These are phyloP conservation scores for Karstenula rhodostoma DNA, from an alignment of 2,329 filamentous ascomycete genomes.

Conservation along the genomic window DNA sequence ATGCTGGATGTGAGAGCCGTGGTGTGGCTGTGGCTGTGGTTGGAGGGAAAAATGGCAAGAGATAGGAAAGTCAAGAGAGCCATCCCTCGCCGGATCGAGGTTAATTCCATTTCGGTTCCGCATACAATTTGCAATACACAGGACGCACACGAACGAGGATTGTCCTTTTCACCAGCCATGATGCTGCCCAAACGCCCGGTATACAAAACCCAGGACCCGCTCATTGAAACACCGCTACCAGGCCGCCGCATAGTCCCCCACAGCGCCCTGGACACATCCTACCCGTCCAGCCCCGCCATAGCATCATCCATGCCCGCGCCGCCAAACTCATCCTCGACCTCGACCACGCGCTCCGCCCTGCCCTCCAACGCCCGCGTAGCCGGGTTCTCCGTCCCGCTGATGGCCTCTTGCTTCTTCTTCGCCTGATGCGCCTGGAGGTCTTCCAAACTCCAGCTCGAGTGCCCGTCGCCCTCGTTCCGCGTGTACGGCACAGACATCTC, in stretches of 20 bases:
- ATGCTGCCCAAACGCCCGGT: not conserved
- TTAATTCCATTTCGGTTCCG: not conserved
- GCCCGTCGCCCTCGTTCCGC: constrained; percentile 83
- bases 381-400: constrained; percentile 65
- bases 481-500: constrained; percentile 93
- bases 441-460: constrained; percentile 87
- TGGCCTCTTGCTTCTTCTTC: constrained; percentile 74
- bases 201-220: not conserved
- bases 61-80: too few species aligned
- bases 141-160: not conserved
- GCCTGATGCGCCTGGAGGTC: constrained; percentile 82
- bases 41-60: too few species aligned
- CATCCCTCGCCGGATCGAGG: too few species aligned
- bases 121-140: not conserved
- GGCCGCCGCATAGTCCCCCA: not conserved
- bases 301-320: constrained; percentile 46
- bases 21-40: too few species aligned
- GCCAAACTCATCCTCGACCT: constrained; percentile 44
- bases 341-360: constrained; percentile 34
- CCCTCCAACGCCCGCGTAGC: constrained; percentile 49
- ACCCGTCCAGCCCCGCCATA: constrained; percentile 43
- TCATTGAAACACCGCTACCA: not conserved
- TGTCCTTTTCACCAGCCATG: not conserved
- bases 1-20: too few species aligned
- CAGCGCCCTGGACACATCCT: not conserved